Conservation (phyloP, 768 basidiomycete genomes). For the Artomyces pyxidatus region DNA sequence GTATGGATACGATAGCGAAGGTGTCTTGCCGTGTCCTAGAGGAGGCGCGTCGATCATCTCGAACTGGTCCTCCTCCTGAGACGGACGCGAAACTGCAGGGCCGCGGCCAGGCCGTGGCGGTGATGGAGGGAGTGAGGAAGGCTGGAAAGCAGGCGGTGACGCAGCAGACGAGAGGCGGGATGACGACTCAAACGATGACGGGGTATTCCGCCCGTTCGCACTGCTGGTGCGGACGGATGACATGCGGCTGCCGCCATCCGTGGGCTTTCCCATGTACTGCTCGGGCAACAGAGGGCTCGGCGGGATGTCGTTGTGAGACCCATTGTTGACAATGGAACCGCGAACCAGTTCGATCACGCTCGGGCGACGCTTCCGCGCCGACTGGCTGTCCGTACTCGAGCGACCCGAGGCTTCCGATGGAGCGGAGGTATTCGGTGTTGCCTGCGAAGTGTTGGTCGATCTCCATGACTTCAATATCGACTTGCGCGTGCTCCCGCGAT, state of each 20-base stretch:
- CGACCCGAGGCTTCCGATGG: conserved; percentile 21
- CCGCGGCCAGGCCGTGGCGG: conserved; percentile 24
- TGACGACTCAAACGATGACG: conserved; percentile 9
- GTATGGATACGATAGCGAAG: conserved; percentile 50
- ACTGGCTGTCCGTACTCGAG: conserved; percentile 28
- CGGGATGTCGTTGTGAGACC: conserved; percentile 40
- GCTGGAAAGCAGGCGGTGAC: conserved; percentile 5
- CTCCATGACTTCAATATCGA: conserved; percentile 68
- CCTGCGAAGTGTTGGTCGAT: conserved; percentile 24
- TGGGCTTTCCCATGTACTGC: conserved; percentile 14
- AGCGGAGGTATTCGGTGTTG: conserved; percentile 18
- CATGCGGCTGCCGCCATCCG: background rate
- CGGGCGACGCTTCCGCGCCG: conserved; percentile 36
- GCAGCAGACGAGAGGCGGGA: conserved; percentile 10
- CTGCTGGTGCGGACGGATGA: conserved; percentile 1
- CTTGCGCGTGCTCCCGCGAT: conserved; percentile 46
- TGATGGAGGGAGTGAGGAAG: conserved; percentile 3
- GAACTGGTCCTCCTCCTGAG: conserved; percentile 35
- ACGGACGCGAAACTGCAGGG: conserved; percentile 23
- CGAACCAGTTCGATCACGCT: conserved; percentile 35
- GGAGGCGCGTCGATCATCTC: conserved; percentile 49
- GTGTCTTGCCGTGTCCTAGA: conserved; percentile 17
- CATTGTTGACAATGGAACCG: conserved; percentile 24
- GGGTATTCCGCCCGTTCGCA: conserved; percentile 2
- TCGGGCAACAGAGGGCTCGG: conserved; percentile 56